A percentile compares a stretch with the other conserved stretches of the same genome.
Conservation (phyloP, 1,139 yeast genomes). For the Yamadazyma kanchanaburiensis region DNA sequence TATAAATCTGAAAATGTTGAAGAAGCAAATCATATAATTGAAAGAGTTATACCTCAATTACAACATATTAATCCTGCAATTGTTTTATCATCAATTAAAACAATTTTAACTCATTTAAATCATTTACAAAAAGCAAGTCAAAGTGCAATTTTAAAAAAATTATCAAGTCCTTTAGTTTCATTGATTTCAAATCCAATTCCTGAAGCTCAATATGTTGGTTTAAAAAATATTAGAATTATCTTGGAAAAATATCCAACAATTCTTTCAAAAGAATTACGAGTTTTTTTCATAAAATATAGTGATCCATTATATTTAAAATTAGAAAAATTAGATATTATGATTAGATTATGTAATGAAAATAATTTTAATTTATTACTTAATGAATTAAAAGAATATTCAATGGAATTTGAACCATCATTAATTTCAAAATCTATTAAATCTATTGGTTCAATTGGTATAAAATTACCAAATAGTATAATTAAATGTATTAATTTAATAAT, state of each 20-base stretch:
- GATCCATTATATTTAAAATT: slow-evolving; percentile 92
- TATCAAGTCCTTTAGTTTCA: slow-evolving; percentile 91
- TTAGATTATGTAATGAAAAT: slow-evolving; percentile 70
- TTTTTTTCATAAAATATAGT: slow-evolving; percentile 88
- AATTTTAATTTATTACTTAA: slow-evolving; percentile 71
- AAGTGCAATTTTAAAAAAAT: slow-evolving; percentile 56
- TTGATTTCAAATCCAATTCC: slow-evolving; percentile 81
- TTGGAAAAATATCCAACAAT: slow-evolving; percentile 85
- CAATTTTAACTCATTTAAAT: slow-evolving; percentile 71
- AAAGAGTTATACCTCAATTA: slow-evolving; percentile 88
- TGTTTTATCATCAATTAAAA: slow-evolving; percentile 82
- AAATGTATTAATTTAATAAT: slow-evolving; percentile 76
- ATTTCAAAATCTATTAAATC: slow-evolving; percentile 80
- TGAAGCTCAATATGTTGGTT: slow-evolving; percentile 93
- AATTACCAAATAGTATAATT: slow-evolving; percentile 56
- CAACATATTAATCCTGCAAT: slow-evolving; percentile 98
- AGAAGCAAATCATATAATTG: slow-evolving; percentile 85
- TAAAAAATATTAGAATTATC: slow-evolving; percentile 86
- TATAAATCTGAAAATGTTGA: slow-evolving; percentile 53
- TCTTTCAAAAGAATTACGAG: slow-evolving; percentile 76
- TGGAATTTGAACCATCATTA: slow-evolving; percentile 91
- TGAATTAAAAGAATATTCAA: slow-evolving; percentile 88
- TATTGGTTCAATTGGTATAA: slow-evolving; percentile 86
- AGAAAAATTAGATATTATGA: slow-evolving; percentile 89
- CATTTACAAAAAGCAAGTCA: slow-evolving; percentile 32